These are phyloP conservation scores for Hericium rajendrae DNA, from an alignment of 768 basidiomycete species.

Conservation along the genomic window DNA sequence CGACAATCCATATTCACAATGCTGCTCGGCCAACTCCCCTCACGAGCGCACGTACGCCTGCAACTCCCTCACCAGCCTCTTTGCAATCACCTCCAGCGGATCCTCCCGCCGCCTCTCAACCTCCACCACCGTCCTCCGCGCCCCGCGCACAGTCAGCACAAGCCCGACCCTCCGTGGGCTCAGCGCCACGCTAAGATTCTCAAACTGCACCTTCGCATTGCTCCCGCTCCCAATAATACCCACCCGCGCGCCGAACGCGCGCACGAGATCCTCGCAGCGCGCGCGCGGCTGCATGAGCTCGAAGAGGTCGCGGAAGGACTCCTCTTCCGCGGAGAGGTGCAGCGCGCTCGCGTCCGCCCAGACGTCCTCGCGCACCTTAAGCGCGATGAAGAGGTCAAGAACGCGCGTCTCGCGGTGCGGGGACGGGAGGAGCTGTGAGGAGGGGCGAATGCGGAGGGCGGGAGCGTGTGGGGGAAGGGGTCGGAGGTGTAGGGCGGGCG, in stretches of 20 bases:
- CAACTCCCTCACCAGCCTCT: slow-evolving; percentile 10
- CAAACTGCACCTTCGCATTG: slow-evolving; percentile 7
- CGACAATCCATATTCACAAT: too few relatives aligned
- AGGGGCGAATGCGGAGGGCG: slow-evolving; percentile 15
- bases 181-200: slow-evolving; percentile 11
- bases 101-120: slow-evolving; percentile 14
- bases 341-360: slow-evolving; percentile 65
- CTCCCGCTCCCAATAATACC: slow-evolving; percentile 20
- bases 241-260: slow-evolving; percentile 30
- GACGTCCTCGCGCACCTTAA: slow-evolving; percentile 74
- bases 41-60: slow-evolving; percentile 1
- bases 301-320: slow-evolving; percentile 72
- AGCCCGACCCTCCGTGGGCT: slow-evolving; percentile 11
- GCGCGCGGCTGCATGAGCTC: slow-evolving; percentile 66
- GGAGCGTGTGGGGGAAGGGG: slow-evolving; percentile 51
- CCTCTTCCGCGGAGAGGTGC: slow-evolving; percentile 58
- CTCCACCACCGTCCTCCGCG: slow-evolving; percentile 9
- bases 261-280: slow-evolving; percentile 67
- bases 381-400: slow-evolving; percentile 70
- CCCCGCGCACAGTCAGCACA: neutral
- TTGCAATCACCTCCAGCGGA: slow-evolving; percentile 15
- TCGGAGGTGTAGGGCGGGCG: slow-evolving; percentile 66
- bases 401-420: slow-evolving; percentile 65
- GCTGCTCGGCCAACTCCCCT: too few relatives aligned
- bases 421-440: slow-evolving; percentile 24